Evolutionary conservation across 805 yeast species (phyloP), one percentile per base, ranked within the genome.

Genomic region (Torulaspora indica): DNA sequence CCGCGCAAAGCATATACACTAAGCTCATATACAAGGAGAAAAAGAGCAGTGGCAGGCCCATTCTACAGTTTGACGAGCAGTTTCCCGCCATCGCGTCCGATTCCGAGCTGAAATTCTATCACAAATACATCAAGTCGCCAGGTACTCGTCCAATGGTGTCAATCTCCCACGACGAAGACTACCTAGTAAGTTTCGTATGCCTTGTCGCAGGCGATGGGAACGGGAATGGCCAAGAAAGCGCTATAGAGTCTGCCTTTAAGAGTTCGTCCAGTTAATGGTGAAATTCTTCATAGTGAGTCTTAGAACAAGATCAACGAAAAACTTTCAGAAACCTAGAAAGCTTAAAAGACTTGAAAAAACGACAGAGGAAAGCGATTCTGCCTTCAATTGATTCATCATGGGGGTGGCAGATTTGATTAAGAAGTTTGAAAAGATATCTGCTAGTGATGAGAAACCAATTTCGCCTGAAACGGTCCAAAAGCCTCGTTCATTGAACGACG

Each of bases 381-480:
- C 23, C 31, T 30, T 15, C 25, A 23, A 20, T 38, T 36, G 42
- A 30, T 30, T n/a, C n/a, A 42, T 9, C 29, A 65, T 65, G 70
- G 70, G 67, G 53, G 70, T 65, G 31, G 67, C 69, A 35, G 70
- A 65, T 43, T 53, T 65, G 45, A 65, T 65, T 35, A 64, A 64
- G 40, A 63, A 63, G 45, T 65, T 65, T 45, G 69, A 65, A 40
- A 58, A 44, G 10, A 51, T 63, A 18, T 51, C 64, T 5, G 53
- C 38, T 29, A 47, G 48, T 17, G 49, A 45, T 27, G 51, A 36
- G 22, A 28, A 40, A 24, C 25, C 43, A 20, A 32, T 18, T 24
- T 29, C 22, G 8, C 20, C 47, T 3, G 40, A 12, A 20, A 29
- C 30, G 5, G 27, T 15, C 13, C 28, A n/a, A n/a, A 30, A 30